Evolutionary conservation across 1,284 basidiomycete genomes (phyloP), one percentile per base, ranked within the genome.

Genomic region (Cryptococcus floricola): DNA sequence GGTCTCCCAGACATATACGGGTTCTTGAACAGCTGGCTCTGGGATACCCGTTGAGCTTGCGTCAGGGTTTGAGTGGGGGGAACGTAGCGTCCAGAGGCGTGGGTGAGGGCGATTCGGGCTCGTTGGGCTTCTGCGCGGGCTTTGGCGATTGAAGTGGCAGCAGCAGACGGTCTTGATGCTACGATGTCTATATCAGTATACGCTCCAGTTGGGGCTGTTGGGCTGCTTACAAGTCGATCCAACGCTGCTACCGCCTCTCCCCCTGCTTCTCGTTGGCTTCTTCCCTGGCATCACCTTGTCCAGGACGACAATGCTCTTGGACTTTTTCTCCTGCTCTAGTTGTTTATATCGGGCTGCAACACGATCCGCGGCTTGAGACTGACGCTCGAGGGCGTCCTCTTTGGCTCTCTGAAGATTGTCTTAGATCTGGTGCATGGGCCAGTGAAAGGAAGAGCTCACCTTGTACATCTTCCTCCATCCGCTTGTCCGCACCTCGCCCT

Each of bases 391-490:
- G 0, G 65, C 61, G 34, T 75, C 72, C 38, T 65, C 61, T 27
- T 61, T 59, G 2, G 69, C 72, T 67, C 69, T 70, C 72, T 75
- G 57, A 27, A 9, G 56, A 53, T 43, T 19, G n/a, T 27, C 34
- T 50, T 18, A 50, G 48, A 23, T 23, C 23, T 23, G 23, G 23
- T 23, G 23, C 23, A 23, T 23, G 23, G 23, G 23, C 23, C 23
- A 23, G 23, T 23, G 23, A 34, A 34, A 34, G 10, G 31, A 34
- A 34, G 31, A 23, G 46, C 70, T 57, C 52, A 75, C 73, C 38
- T 60, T 60, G 46, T 70, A 74, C 69, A 70, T 72, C 43, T 69
- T 52, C 19, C 73, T 55, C 73, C 73, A 75, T 34, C 73, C 73
- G 3, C 54, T 58, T 0, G 65, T 69, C 16, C 73, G 53, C 3